Evolutionary conservation across 495 filamentous ascomycete genomes (phyloP), one percentile per base, ranked within the genome.

Genomic region (Aspergillus diversus): DNA sequence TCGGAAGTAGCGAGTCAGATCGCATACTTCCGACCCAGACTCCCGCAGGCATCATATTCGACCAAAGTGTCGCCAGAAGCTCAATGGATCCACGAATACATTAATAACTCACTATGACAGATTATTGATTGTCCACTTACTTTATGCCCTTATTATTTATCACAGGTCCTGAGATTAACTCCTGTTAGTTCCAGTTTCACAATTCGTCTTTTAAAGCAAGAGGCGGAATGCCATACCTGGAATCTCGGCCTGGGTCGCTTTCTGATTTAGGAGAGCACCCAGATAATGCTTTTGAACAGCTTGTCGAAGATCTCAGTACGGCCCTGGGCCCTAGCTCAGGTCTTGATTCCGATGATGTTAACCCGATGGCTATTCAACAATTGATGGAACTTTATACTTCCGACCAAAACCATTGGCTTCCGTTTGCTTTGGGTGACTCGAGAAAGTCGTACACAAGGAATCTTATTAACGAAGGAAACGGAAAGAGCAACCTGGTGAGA

Each of bases 381-480:
- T 73, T 90, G 62, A 94, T 97, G 91, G 72, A 85, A 50, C 75
- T 78, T 21, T 97, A 97, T 69, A 67, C 73, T 13, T 92, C 89
- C 6, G 73, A 86, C 33, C 76, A 86, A 46, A 66, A 74, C 5
- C 89, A 96, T 42, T 97, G 93, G 93, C 67, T 75, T 17, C 74
- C 72, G 59, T 97, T 88, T 72, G 91, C 90, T 8, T 73, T 93
- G 54, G 80, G 77, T 6, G 88, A 96, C 71, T 58, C 73, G 37
- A 86, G 76, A 51, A 80, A 86, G 63, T 80, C 81, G 2, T 97
- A 96, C 73, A 97, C 93, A 1, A 76, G 93, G 56, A 97, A 97
- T 67, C 81, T 97, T 33, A 92, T 97, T 17, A 91, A 97, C 66
- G 87, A 91, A 69, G 91, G 93, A 4, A 97, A 96, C 70, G 93